These are phyloP conservation scores for Syzygium oleosum DNA, from an alignment of 345 rosid genomes.

Conservation along the genomic window DNA sequence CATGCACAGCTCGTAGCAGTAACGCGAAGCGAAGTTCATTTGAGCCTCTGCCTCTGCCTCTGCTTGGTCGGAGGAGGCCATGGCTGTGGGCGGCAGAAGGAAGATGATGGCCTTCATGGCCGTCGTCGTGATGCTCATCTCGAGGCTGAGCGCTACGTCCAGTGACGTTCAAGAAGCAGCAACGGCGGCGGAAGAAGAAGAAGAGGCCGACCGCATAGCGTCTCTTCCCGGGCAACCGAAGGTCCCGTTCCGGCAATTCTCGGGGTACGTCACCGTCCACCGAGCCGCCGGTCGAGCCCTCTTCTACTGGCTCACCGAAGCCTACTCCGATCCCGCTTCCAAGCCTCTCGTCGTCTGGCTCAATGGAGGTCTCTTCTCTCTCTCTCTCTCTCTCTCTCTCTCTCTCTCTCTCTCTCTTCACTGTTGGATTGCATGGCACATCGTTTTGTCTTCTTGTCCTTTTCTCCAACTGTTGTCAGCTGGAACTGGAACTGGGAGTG, in stretches of 20 bases:
- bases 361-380: constrained; percentile 69
- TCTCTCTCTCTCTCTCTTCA: background rate
- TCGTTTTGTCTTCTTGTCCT: background rate
- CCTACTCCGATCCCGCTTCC: constrained; percentile 35
- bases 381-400: background rate
- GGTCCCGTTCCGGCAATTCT: constrained; percentile 80
- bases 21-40: background rate
- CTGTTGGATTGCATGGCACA: background rate
- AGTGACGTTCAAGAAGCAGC: background rate
- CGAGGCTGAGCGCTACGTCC: background rate
- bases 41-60: background rate
- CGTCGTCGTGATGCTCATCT: background rate
- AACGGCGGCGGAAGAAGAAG: constrained; percentile 11
- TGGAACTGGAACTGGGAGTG: background rate
- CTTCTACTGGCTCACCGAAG: constrained; percentile 95
- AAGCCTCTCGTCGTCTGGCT: constrained; percentile 93
- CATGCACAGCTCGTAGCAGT: background rate
- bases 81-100: background rate
- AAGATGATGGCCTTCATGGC: background rate
- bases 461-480: background rate
- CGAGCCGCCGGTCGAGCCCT: constrained; percentile 66
- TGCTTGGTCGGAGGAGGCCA: background rate
- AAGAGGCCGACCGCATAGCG: constrained; percentile 58
- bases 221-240: constrained; percentile 93
- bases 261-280: constrained; percentile 83